Base-by-base conservation (phyloP, 1,284 basidiomycete species). In the Microbotryomycetes sp. region DNA sequence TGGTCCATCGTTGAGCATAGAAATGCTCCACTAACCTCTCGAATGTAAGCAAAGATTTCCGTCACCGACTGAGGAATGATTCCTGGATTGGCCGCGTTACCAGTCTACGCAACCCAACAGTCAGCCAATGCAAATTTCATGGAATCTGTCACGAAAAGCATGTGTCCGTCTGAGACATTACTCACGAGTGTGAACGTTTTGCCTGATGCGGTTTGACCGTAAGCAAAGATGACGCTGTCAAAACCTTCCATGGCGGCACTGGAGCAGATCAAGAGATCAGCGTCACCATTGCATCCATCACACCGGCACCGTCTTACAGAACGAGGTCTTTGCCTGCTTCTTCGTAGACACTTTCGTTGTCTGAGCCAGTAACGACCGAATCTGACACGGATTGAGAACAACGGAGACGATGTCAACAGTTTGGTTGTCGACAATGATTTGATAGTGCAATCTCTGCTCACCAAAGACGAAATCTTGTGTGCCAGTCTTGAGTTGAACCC, bases 211-310 rank as follows among this genome's bases (percentile, higher is more conserved):
- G 89, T 91, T 72, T 89, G 87, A 3, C 74, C 92, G 67, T 96
- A 94, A 0, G 92, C 92, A 72, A 96, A 96, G 54, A 94, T 84
- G 67, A 97, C 90, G 14, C 91, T 84, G 74, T 98, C 97, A 80
- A 86, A 97, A 12, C 93, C 94, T 56, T 96, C 91, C 89, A 97
- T 96, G 14, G 92, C 54, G 29, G 65, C 52, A 25, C 69, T 61
- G 54, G n/a, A n/a, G n/a, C 48, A 19, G 4, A 25, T 6, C 26
- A 3, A 42, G 25, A 7, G 2, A 36, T 55, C 51, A 50, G 50
- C 12, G 36, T 47, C 19, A 49, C 45, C 30, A 58, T 32, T 19
- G 67, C 4, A n/a, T n/a, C n/a, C n/a, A 0, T 49, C 16, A 45
- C 15, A 14, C 7, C 9, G 52, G 49, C 2, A 14, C n/a, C 7